Evolutionary conservation across 2,329 filamentous ascomycete genomes (phyloP).

Genomic region (Lecanoromycetidae sp.): DNA sequence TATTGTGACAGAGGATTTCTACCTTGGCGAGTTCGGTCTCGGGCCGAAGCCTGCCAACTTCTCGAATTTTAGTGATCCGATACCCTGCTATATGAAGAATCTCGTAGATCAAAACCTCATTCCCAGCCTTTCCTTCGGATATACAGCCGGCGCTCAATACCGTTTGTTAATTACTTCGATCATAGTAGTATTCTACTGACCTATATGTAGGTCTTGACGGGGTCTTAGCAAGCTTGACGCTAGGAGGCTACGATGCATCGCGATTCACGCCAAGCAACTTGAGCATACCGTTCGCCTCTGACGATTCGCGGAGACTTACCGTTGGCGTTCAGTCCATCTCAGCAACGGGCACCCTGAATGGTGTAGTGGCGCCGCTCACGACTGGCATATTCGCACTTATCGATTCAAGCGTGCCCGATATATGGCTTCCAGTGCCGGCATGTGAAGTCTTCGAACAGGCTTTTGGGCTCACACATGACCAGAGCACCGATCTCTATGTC

Average conservation of each 20-base stretch:
- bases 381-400: slow-evolving; percentile 3
- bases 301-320: slow-evolving; percentile 14
- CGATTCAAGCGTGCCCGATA: slow-evolving; percentile 23
- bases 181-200: neutral
- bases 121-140: slow-evolving; percentile 19
- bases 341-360: neutral
- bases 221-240: slow-evolving; percentile 16
- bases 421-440: slow-evolving; percentile 46
- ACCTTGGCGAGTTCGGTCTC: slow-evolving; percentile 29
- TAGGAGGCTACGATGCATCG: slow-evolving; percentile 20
- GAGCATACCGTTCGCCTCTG: slow-evolving; percentile 13
- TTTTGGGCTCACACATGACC: slow-evolving; percentile 27
- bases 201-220: neutral
- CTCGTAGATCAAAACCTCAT: slow-evolving; percentile 17
- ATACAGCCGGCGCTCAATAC: slow-evolving; percentile 19
- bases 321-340: slow-evolving; percentile 14
- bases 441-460: slow-evolving; percentile 26
- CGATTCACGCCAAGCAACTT: slow-evolving; percentile 17
- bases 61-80: slow-evolving; percentile 19
- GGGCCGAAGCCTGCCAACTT: slow-evolving; percentile 29
- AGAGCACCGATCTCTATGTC: slow-evolving; percentile 23
- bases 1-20: slow-evolving; percentile 26
- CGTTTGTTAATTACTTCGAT: neutral
- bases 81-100: slow-evolving; percentile 14
- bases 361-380: neutral